Conservation (phyloP, 2,329 filamentous ascomycete species). For the Claviceps digitariae region DNA sequence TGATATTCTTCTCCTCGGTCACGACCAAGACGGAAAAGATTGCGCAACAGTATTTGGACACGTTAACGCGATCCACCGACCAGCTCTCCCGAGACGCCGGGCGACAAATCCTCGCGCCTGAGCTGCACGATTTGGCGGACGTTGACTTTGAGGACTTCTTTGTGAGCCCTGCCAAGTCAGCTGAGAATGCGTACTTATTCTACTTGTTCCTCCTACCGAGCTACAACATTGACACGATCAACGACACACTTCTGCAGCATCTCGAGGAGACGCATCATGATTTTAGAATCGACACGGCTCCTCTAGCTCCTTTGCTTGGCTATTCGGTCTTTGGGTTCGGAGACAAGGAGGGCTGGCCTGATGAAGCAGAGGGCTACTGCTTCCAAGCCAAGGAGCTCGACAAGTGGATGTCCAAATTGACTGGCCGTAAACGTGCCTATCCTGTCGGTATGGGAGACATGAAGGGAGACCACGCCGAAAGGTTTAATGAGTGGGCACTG, state of each 20-base stretch:
- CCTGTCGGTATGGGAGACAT: slow-evolving; percentile 81
- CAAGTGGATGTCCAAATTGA: slow-evolving; percentile 95
- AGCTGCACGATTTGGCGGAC: slow-evolving; percentile 66
- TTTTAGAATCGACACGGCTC: slow-evolving; percentile 85
- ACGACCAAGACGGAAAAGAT: slow-evolving; percentile 70
- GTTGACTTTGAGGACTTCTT: slow-evolving; percentile 93
- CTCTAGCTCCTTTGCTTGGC: slow-evolving; percentile 61
- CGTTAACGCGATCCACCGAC: slow-evolving; percentile 38
- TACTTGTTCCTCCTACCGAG: slow-evolving; percentile 79
- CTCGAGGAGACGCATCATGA: slow-evolving; percentile 89
- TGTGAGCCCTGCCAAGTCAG: slow-evolving; percentile 54
- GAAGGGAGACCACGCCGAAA: slow-evolving; percentile 54
- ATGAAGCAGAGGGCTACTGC: slow-evolving; percentile 81
- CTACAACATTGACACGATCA: slow-evolving; percentile 89
- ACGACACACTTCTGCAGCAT: slow-evolving; percentile 77
- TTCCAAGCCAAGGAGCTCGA: slow-evolving; percentile 84
- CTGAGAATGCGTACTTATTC: slow-evolving; percentile 48
- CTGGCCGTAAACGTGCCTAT: slow-evolving; percentile 71
- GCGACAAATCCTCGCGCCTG: slow-evolving; percentile 38
- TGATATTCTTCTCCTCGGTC: slow-evolving; percentile 83
- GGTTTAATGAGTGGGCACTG: slow-evolving; percentile 62
- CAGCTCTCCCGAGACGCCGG: slow-evolving; percentile 27
- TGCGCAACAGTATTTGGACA: slow-evolving; percentile 48
- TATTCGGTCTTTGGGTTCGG: slow-evolving; percentile 94
- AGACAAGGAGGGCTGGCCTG: slow-evolving; percentile 83